phyloP scores from a whole-genome alignment of 1,284 basidiomycete species.

The Cerrena zonata region DNA sequence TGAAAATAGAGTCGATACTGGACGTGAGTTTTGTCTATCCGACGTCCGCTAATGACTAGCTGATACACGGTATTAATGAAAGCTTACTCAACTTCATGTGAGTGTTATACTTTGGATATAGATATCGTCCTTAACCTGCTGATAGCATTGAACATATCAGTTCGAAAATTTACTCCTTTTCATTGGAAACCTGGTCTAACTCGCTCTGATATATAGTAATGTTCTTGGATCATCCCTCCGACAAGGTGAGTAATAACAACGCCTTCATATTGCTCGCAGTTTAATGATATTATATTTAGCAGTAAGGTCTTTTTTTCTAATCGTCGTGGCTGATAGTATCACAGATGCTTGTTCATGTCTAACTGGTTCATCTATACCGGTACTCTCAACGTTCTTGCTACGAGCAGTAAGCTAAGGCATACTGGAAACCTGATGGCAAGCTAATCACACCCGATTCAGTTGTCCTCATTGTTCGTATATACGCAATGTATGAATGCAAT shows the following conservation, averaged over 20 bases:
- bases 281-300: neutral
- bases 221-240: neutral
- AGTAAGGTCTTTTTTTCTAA: too few relatives aligned
- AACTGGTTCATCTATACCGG: neutral
- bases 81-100: conserved; percentile 2
- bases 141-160: neutral
- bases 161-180: neutral
- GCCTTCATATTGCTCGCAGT: neutral
- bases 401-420: neutral
- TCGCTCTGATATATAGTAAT: too few relatives aligned
- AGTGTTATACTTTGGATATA: neutral
- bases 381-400: neutral
- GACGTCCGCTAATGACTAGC: too few relatives aligned
- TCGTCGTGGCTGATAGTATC: conserved; percentile 3
- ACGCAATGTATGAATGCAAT: conserved; percentile 3
- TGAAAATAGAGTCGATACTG: neutral
- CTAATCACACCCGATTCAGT: neutral
- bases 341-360: neutral
- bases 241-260: neutral
- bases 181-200: neutral
- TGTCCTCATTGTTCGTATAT: neutral
- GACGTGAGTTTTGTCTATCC: too few relatives aligned
- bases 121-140: neutral
- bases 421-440: neutral
- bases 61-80: neutral